Conservation (phyloP, 805 yeast genomes). For the Metschnikowia matae region DNA sequence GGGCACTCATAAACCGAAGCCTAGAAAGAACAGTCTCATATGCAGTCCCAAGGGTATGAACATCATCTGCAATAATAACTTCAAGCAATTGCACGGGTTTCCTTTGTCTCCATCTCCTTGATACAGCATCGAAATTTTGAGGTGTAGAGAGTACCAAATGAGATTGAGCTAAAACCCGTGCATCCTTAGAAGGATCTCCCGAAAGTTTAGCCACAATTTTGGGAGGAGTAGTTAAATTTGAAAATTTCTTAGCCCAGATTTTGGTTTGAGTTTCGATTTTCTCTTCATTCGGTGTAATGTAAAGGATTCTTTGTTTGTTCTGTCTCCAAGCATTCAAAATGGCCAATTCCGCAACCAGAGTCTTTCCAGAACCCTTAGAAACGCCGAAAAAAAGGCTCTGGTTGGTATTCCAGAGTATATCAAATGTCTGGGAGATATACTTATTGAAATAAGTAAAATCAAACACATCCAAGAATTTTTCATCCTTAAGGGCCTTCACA, state of each 20-base stretch:
- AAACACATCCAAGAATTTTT: constrained; percentile 46
- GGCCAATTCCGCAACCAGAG: constrained; percentile 67
- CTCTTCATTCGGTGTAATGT: constrained; percentile 61
- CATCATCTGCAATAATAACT: constrained; percentile 67
- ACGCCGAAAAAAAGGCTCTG: constrained; percentile 65
- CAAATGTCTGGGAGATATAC: constrained; percentile 70
- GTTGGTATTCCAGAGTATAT: constrained; percentile 51
- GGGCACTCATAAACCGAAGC: constrained; percentile 64
- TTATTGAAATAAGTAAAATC: constrained; percentile 57
- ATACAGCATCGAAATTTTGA: constrained; percentile 63
- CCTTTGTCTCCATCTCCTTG: constrained; percentile 81
- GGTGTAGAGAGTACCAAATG: constrained; percentile 80
- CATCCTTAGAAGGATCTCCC: constrained; percentile 49
- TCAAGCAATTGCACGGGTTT: constrained; percentile 65
- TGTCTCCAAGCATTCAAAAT: constrained; percentile 68
- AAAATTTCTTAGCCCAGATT: constrained; percentile 52
- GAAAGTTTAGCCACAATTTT: constrained; percentile 54
- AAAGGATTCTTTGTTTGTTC: constrained; percentile 66
- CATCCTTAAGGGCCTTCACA: constrained; percentile 43
- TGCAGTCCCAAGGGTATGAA: constrained; percentile 60
- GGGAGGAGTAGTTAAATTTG: constrained; percentile 47
- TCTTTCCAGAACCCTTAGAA: constrained; percentile 74
- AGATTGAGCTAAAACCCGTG: constrained; percentile 50
- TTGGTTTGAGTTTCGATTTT: constrained; percentile 44
- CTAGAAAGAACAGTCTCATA: constrained; percentile 74